Percentiles rank a stretch among this genome's conserved stretches.
Conservation (phyloP, 345 rosid genomes). For the Excoecaria cochinchinensis region DNA sequence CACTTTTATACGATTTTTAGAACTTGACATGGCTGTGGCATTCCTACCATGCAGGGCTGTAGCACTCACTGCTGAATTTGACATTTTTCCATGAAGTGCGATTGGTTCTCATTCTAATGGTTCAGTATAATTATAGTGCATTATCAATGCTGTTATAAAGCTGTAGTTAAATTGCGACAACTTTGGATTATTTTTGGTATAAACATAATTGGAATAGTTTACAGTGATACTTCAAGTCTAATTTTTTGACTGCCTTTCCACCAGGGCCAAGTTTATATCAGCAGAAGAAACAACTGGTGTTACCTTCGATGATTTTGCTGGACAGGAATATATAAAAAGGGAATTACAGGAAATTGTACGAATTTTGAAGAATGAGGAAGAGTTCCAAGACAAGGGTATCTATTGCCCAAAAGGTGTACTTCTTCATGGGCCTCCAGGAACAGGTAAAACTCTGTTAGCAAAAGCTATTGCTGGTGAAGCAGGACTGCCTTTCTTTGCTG, state of each 20-base stretch:
- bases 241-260: slow-evolving; percentile 17
- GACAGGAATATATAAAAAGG: slow-evolving; percentile 91
- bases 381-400: slow-evolving; percentile 85
- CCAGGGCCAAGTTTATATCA: slow-evolving; percentile 90
- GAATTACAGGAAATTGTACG: slow-evolving; percentile 91
- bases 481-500: slow-evolving; percentile 93
- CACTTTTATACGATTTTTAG: too few relatives aligned
- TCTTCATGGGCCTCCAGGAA: slow-evolving; percentile 97
- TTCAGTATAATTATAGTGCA: not conserved
- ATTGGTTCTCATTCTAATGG: not conserved
- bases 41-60: too few relatives aligned
- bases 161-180: not conserved
- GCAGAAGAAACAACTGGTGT: slow-evolving; percentile 95
- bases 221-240: slow-evolving; percentile 5
- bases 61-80: too few relatives aligned
- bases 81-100: too few relatives aligned
- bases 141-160: not conserved
- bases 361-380: slow-evolving; percentile 86
- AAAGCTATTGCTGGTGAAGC: slow-evolving; percentile 99
- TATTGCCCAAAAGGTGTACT: slow-evolving; percentile 98
- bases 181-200: slow-evolving; percentile 6
- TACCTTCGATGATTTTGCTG: slow-evolving; percentile 96
- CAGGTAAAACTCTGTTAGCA: slow-evolving; percentile 94
- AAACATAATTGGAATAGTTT: not conserved
- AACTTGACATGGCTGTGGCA: too few relatives aligned